A percentile compares a stretch with the other conserved stretches of the same genome.
Evolutionary conservation across 1,139 yeast genomes (phyloP).

Genomic region (Debaryomyces singareniensis): DNA sequence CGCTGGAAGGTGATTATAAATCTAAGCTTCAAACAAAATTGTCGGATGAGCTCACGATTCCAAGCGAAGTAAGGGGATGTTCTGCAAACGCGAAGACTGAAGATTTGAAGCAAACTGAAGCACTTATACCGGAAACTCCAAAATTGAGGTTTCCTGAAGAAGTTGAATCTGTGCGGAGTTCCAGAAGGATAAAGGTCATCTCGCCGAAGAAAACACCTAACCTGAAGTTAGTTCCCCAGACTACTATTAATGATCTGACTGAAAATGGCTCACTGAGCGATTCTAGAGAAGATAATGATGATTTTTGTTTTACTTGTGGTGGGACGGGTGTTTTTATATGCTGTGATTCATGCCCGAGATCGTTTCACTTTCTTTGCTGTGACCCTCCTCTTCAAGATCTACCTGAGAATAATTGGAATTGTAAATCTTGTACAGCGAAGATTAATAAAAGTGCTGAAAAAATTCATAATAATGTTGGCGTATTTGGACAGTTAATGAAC

Average conservation of each 20-base stretch:
- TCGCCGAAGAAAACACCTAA: slow-evolving; percentile 33
- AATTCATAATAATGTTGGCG: slow-evolving; percentile 41
- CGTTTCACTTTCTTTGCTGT: slow-evolving; percentile 87
- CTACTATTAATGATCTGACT: slow-evolving; percentile 6
- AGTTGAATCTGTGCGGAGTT: slow-evolving; percentile 9
- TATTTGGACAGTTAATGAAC: slow-evolving; percentile 61
- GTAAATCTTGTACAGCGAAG: slow-evolving; percentile 59
- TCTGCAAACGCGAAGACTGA: slow-evolving; percentile 3
- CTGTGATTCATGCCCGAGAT: slow-evolving; percentile 88
- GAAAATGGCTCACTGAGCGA: slow-evolving; percentile 14
- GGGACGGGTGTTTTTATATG: slow-evolving; percentile 85
- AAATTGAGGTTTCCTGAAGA: slow-evolving; percentile 6
- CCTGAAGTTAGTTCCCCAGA: slow-evolving; percentile 24
- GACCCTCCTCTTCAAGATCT: slow-evolving; percentile 82
- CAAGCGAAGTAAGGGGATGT: slow-evolving; percentile 27
- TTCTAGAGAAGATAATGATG: slow-evolving; percentile 58
- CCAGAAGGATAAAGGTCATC: slow-evolving; percentile 34
- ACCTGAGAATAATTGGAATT: slow-evolving; percentile 89
- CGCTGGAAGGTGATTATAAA: slow-evolving; percentile 14
- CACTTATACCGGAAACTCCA: slow-evolving; percentile 9
- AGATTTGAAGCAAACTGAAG: slow-evolving; percentile 4
- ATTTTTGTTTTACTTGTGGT: slow-evolving; percentile 83
- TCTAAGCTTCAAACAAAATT: slow-evolving; percentile 25
- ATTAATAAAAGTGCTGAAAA: slow-evolving; percentile 18
- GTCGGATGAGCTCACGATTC: slow-evolving; percentile 25